Evolutionary conservation across 2,329 filamentous ascomycete species (phyloP).

Genomic region (Fusarium falciforme): DNA sequence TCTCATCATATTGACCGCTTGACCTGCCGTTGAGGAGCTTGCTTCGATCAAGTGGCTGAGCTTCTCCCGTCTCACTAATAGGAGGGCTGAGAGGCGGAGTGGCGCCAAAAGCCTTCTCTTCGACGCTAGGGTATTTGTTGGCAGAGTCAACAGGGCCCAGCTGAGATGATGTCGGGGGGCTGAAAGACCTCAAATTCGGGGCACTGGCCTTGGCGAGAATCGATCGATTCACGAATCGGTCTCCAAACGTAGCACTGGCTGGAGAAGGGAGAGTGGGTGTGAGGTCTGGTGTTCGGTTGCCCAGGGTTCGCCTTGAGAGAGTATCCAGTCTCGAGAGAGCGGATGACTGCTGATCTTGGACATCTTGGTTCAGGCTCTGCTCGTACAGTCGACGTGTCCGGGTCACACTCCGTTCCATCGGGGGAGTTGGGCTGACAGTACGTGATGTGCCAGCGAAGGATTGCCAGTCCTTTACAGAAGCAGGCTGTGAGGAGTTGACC

Average conservation of each 20-base stretch:
- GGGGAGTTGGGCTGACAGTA: slow-evolving; percentile 52
- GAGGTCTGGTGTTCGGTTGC: slow-evolving; percentile 63
- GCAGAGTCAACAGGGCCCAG: slow-evolving; percentile 53
- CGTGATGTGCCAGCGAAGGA: slow-evolving; percentile 52
- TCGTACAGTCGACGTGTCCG: slow-evolving; percentile 85
- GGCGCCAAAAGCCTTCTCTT: slow-evolving; percentile 49
- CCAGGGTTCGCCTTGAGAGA: slow-evolving; percentile 69
- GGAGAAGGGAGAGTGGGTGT: slow-evolving; percentile 60
- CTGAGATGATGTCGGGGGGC: slow-evolving; percentile 58
- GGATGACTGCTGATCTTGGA: slow-evolving; percentile 83
- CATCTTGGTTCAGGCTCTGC: slow-evolving; percentile 80
- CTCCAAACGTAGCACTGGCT: slow-evolving; percentile 54
- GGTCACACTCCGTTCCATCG: slow-evolving; percentile 72
- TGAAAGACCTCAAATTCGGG: slow-evolving; percentile 73
- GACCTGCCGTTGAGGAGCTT: slow-evolving; percentile 77
- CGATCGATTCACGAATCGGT: slow-evolving; percentile 60
- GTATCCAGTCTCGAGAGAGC: slow-evolving; percentile 84
- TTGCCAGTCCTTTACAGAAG: slow-evolving; percentile 63
- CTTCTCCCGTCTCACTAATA: slow-evolving; percentile 78
- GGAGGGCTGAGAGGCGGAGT: slow-evolving; percentile 62
- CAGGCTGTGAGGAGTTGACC: slow-evolving; percentile 75
- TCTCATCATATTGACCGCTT: slow-evolving; percentile 84
- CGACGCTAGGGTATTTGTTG: slow-evolving; percentile 50
- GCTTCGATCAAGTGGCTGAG: slow-evolving; percentile 75
- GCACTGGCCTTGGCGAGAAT: slow-evolving; percentile 71